These are phyloP conservation scores for Plenodomus biglobosus DNA, from an alignment of 2,329 filamentous ascomycete genomes.

Conservation along the genomic window DNA sequence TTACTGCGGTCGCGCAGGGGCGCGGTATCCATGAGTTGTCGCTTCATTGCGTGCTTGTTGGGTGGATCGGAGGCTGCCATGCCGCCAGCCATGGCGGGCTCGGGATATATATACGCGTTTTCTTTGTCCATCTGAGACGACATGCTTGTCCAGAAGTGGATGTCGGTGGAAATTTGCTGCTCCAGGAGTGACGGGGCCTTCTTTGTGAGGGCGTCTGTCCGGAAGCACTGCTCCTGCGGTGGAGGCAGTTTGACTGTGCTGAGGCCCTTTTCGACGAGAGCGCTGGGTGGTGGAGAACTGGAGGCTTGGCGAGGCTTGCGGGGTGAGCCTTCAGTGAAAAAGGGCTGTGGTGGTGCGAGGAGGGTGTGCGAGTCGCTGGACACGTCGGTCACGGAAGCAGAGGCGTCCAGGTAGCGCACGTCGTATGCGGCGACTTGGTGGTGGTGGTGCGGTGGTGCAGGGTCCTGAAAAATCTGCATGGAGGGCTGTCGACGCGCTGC, in stretches of 20 bases:
- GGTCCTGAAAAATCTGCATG: constrained; percentile 63
- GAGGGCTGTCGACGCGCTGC: constrained; percentile 58
- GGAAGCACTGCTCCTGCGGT: constrained; percentile 56
- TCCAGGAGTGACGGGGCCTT: constrained; percentile 49
- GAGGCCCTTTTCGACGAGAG: constrained; percentile 64
- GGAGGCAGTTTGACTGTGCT: constrained; percentile 69
- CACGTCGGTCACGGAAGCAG: constrained; percentile 48
- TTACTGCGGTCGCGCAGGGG: constrained; percentile 73
- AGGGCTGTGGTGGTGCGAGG: constrained; percentile 62
- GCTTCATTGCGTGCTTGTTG: constrained; percentile 50
- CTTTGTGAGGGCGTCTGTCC: constrained; percentile 70
- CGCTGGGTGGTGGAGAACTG: constrained; percentile 60
- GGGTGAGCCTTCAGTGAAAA: constrained; percentile 64
- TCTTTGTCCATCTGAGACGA: constrained; percentile 53
- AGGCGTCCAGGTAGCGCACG: constrained; percentile 54
- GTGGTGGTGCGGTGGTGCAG: constrained; percentile 47
- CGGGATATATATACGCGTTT: constrained; percentile 47
- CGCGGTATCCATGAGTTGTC: constrained; percentile 70
- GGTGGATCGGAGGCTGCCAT: constrained; percentile 32
- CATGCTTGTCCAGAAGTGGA: constrained; percentile 54
- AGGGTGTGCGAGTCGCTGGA: constrained; percentile 63
- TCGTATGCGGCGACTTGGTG: constrained; percentile 52
- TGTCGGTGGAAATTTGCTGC: constrained; percentile 51
- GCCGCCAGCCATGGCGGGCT: constrained; percentile 36
- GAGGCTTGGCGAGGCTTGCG: constrained; percentile 63